Base-by-base conservation (phyloP, 2,329 filamentous ascomycete species). In the Rosellinia necatrix region DNA sequence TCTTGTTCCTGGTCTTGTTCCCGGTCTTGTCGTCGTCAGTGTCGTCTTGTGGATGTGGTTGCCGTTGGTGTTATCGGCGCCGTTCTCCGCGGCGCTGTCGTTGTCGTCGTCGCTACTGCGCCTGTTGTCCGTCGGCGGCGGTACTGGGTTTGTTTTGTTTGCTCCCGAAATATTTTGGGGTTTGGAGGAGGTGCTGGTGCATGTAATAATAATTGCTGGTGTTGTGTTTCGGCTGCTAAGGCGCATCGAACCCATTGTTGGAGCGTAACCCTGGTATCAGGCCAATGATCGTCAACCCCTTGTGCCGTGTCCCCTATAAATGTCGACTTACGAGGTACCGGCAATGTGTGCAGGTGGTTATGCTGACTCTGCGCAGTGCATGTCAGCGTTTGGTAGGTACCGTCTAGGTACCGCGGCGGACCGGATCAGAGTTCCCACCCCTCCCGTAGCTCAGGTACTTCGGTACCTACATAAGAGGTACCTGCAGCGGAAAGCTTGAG, bases 201-300 rank as follows among this genome's bases (percentile, higher is more conserved):
- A 3, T 6, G 22, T 35, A 10, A 42, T 9, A 32, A 29, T 35
- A 10, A 42, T 9, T 38, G 35, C 22, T 38, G 37, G 19, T 27
- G 49, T 42, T 48, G 55, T n/a, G 21, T 58, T 58, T 27, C 30
- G 50, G 25, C 46, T 37, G 50, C 55, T 46, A 47, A 54, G 55
- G 17, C 15, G 41, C 29, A 49, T 49, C 9, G 44, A 58, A 17
- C 46, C 44, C 55, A 58, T 58, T 9, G 30, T 32, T 32, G 30
- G 9, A 15, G 9, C 22, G 17, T 38, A 22, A 38, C 35, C 35
- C 35, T 38, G 17, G 35, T 38, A 15, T 38, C 34, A 34, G 30
- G n/a, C n/a, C n/a, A n/a, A n/a, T n/a, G 13, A n/a, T 34, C n/a
- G 22, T 19, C 35, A 38, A 10, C 35, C 35, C 35, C 35, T 38